Conservation (phyloP, 768 basidiomycete genomes). For the Botryobasidium botryosum region DNA sequence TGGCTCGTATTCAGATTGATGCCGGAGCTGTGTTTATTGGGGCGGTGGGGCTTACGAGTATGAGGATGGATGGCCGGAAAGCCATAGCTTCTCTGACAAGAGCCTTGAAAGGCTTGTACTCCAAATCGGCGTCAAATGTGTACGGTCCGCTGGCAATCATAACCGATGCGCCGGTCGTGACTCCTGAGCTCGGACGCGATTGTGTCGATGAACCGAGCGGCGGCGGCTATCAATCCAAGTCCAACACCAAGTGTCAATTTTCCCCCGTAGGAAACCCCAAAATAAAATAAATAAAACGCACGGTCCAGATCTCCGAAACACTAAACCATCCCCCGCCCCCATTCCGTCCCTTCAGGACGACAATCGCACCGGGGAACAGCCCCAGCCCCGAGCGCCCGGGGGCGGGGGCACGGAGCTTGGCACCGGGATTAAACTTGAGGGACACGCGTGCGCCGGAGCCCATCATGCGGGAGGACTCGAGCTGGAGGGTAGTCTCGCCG, state of each 20-base stretch:
- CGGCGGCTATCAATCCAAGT: constrained; percentile 49
- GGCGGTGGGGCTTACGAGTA: constrained; percentile 39
- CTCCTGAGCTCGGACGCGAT: constrained; percentile 7
- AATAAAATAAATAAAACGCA: constrained; percentile 24
- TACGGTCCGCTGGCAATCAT: constrained; percentile 74
- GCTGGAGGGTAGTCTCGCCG: constrained; percentile 49
- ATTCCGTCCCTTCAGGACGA: constrained; percentile 74
- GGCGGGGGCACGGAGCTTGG: constrained; percentile 45
- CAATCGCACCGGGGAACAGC: constrained; percentile 79
- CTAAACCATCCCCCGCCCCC: constrained; percentile 80
- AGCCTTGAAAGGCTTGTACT: constrained; percentile 50
- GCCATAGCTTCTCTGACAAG: constrained; percentile 44
- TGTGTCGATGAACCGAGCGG: constrained; percentile 19
- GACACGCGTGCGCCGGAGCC: constrained; percentile 51
- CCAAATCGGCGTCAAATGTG: constrained; percentile 59
- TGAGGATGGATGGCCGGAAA: constrained; percentile 53
- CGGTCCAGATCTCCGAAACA: constrained; percentile 65
- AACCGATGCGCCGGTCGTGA: neutral
- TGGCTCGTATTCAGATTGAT: neutral
- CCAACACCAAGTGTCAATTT: neutral
- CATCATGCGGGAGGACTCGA: constrained; percentile 73
- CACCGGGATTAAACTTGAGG: constrained; percentile 47
- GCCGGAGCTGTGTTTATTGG: neutral
- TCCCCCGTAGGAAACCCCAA: neutral
- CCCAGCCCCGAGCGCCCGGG: constrained; percentile 38